Evolutionary conservation across 169 alveolate genomes (phyloP).

Genomic region (Amoebophrya sp.): DNA sequence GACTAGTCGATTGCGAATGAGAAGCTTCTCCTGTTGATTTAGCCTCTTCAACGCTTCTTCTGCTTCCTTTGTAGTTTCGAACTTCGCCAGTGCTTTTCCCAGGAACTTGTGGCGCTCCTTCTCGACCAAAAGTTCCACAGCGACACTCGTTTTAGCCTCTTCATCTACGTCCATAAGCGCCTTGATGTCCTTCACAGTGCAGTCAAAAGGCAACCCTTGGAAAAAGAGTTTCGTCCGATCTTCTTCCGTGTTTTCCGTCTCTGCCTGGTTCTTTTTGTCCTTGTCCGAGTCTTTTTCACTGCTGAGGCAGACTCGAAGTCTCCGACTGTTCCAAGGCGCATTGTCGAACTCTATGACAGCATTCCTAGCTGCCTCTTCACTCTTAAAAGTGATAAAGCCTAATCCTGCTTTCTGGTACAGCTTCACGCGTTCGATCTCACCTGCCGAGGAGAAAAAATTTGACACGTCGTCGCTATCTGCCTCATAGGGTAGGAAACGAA

Average conservation of each 20-base stretch:
- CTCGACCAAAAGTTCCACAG: not conserved
- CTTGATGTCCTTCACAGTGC: not conserved
- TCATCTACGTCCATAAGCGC: not conserved
- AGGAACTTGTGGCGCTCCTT: not conserved
- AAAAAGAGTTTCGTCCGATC: not conserved
- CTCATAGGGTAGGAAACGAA: not conserved
- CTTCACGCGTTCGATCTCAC: not conserved
- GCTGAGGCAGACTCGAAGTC: not conserved
- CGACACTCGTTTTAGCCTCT: not conserved
- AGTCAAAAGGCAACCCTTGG: not conserved
- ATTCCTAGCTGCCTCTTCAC: not conserved
- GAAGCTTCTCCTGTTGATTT: not conserved
- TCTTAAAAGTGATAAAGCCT: not conserved
- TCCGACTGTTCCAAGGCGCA: not conserved
- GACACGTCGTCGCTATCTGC: not conserved
- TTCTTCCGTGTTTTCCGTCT: not conserved
- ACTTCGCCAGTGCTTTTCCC: not conserved
- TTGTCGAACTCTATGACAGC: not conserved
- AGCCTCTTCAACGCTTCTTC: not conserved
- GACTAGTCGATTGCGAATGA: not conserved
- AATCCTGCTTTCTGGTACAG: not conserved
- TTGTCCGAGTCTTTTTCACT: not conserved
- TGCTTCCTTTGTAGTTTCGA: not conserved
- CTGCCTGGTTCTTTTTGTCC: not conserved
- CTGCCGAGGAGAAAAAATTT: not conserved